Conservation (phyloP, 345 rosid genomes). For the Barbarea vulgaris region DNA sequence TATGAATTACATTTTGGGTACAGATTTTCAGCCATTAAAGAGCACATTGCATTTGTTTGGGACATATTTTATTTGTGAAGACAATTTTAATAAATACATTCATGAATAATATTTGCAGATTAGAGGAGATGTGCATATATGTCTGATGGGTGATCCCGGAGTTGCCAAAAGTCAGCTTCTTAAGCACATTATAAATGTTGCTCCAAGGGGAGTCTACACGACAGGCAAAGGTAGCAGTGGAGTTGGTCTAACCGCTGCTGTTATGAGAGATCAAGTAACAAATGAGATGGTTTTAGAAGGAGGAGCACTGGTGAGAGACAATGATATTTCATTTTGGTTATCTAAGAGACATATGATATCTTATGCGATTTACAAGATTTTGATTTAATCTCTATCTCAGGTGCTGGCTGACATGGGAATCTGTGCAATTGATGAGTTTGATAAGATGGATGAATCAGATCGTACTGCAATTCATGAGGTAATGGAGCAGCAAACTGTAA, state of each 20-base stretch:
- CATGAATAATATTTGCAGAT: constrained; percentile 58
- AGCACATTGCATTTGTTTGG: not conserved
- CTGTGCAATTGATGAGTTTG: constrained; percentile 99
- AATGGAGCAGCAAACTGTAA: constrained; percentile 99
- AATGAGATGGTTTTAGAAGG: constrained; percentile 99
- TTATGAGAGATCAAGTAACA: constrained; percentile 93
- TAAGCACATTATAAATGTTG: constrained; percentile 94
- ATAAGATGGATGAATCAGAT: constrained; percentile 99
- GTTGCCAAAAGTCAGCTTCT: constrained; percentile 99
- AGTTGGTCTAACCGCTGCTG: constrained; percentile 99
- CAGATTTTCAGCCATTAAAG: not conserved
- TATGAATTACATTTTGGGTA: not conserved
- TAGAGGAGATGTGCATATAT: constrained; percentile 93
- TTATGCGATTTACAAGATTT: constrained; percentile 21
- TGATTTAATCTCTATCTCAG: constrained; percentile 48
- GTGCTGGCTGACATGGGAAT: constrained; percentile 99
- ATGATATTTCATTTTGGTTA: not conserved
- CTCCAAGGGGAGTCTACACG: constrained; percentile 93
- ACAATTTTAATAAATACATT: not conserved
- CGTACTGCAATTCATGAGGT: constrained; percentile 98
- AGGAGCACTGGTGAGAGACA: constrained; percentile 84
- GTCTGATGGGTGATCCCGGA: constrained; percentile 99
- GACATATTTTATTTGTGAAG: not conserved
- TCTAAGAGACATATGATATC: not conserved
- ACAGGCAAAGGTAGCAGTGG: constrained; percentile 99